Conservation (phyloP, 116 monocot species). For the Trichopus zeylanicus region DNA sequence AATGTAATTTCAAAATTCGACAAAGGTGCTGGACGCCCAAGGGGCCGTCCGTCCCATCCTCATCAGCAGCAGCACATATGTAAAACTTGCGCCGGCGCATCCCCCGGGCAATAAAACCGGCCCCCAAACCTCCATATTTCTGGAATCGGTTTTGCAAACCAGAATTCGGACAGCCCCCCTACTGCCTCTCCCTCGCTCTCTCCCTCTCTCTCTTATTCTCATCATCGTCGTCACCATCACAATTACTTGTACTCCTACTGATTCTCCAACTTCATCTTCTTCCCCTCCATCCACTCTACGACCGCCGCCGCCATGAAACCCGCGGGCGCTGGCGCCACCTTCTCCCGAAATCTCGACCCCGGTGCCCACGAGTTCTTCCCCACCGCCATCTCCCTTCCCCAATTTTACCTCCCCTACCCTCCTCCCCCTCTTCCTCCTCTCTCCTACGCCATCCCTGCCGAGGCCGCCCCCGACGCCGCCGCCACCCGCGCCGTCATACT, state of each 20-base stretch:
- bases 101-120: not conserved
- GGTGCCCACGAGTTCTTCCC: conserved; percentile 66
- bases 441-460: not conserved
- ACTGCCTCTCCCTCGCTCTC: too few relatives aligned
- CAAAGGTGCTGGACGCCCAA: too few relatives aligned
- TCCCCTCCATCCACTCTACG: not conserved
- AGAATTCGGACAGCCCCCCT: not conserved
- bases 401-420: conserved; percentile 30
- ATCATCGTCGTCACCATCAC: too few relatives aligned
- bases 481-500: conserved; percentile 49
- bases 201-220: too few relatives aligned
- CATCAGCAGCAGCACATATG: too few relatives aligned
- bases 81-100: too few relatives aligned
- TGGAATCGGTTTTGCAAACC: not conserved
- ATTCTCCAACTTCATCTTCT: not conserved
- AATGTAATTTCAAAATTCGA: too few relatives aligned
- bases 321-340: not conserved
- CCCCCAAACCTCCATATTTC: too few relatives aligned
- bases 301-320: too few relatives aligned
- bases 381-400: conserved; percentile 18
- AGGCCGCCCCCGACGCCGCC: conserved; percentile 15
- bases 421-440: too few relatives aligned
- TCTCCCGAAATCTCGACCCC: conserved; percentile 35
- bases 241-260: too few relatives aligned
- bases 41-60: too few relatives aligned